Evolutionary conservation across 176 grass and related monocot species (phyloP).

Genomic region (Oryza coarctata): DNA sequence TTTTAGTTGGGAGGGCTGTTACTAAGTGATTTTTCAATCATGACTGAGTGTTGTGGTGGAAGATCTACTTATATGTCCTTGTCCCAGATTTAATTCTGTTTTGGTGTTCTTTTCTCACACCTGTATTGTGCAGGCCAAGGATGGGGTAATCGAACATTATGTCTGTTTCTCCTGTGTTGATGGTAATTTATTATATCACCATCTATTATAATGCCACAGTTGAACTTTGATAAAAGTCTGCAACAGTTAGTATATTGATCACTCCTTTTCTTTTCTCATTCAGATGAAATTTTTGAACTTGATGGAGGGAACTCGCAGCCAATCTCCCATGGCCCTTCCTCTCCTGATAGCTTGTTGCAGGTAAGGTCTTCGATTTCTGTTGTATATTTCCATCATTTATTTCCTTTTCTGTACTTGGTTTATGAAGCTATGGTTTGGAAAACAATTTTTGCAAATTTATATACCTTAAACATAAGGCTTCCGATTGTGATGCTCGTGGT

Average conservation of each 20-base stretch:
- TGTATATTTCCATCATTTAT: neutral
- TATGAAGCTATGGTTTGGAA: neutral
- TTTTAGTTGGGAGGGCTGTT: neutral
- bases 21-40: neutral
- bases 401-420: neutral
- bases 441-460: neutral
- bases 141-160: slow-evolving; percentile 74
- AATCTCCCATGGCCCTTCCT: slow-evolving; percentile 59
- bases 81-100: neutral
- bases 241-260: neutral
- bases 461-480: neutral
- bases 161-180: slow-evolving; percentile 93
- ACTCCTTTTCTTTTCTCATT: neutral
- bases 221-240: slow-evolving; percentile 4
- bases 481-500: neutral
- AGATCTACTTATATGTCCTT: neutral
- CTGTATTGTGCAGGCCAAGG: slow-evolving; percentile 52
- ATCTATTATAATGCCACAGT: neutral
- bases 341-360: slow-evolving; percentile 66
- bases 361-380: slow-evolving; percentile 36
- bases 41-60: slow-evolving; percentile 1
- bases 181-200: slow-evolving; percentile 42
- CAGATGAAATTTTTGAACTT: slow-evolving; percentile 86
- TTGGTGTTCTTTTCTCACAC: neutral
- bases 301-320: slow-evolving; percentile 64